Conservation (phyloP, 768 basidiomycete species). For the Mycena vitilis region DNA sequence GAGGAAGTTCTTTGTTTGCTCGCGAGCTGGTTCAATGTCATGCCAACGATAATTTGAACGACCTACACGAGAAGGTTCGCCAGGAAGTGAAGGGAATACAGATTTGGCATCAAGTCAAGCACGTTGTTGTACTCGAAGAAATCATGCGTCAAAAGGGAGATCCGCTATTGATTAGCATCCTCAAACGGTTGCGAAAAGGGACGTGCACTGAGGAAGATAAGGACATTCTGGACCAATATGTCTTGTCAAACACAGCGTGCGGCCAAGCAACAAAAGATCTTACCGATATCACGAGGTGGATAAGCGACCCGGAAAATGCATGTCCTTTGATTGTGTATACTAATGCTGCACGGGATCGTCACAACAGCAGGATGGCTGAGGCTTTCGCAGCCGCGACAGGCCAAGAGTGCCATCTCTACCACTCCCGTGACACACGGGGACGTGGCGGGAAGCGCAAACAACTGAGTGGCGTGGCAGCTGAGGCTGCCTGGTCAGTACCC, state of each 20-base stretch:
- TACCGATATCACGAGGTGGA: slow-evolving; percentile 11
- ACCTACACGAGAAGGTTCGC: slow-evolving; percentile 6
- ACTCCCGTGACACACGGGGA: no score
- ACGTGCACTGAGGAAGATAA: slow-evolving; percentile 7
- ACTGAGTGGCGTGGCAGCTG: no score
- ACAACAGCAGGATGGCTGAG: neutral
- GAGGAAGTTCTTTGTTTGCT: slow-evolving; percentile 4
- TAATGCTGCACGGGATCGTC: slow-evolving; percentile 14
- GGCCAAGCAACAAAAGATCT: slow-evolving; percentile 8
- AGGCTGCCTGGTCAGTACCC: no score
- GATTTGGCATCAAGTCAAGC: slow-evolving; percentile 22
- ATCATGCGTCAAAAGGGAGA: slow-evolving; percentile 38
- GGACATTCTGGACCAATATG: slow-evolving; percentile 16
- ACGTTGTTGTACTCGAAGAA: slow-evolving; percentile 26
- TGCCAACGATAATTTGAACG: slow-evolving; percentile 8
- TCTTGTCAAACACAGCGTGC: slow-evolving; percentile 7
- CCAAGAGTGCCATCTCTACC: no score
- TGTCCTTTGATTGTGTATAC: slow-evolving; percentile 18
- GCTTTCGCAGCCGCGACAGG: no score
- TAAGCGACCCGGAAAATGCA: slow-evolving; percentile 2
- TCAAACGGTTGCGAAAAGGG: neutral
- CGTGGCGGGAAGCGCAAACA: no score
- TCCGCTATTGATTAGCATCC: slow-evolving; percentile 5
- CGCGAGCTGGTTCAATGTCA: slow-evolving; percentile 12
- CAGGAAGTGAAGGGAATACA: slow-evolving; percentile 9